Conservation (phyloP, 2,329 filamentous ascomycete species). For the Claviceps lovelessii region DNA sequence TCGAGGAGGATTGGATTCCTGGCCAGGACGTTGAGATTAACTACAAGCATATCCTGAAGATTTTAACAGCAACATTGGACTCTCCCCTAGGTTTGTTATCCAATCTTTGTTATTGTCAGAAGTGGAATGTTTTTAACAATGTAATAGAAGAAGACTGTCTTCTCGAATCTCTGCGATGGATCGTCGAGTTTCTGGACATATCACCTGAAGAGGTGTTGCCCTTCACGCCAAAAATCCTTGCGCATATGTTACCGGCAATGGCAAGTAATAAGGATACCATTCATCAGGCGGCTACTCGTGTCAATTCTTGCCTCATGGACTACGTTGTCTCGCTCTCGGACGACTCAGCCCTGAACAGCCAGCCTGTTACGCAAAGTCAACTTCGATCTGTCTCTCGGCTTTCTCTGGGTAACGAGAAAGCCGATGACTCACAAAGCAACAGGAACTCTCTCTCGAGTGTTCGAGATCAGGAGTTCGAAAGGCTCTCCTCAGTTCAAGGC, state of each 20-base stretch:
- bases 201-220: slow-evolving; percentile 91
- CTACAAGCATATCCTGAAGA: slow-evolving; percentile 80
- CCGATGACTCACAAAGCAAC: slow-evolving; percentile 33
- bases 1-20: slow-evolving; percentile 89
- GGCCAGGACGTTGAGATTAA: slow-evolving; percentile 95
- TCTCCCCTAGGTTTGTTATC: slow-evolving; percentile 52
- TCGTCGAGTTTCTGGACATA: slow-evolving; percentile 92
- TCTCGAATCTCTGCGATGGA: slow-evolving; percentile 83
- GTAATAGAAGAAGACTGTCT: slow-evolving; percentile 72
- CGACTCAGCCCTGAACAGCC: slow-evolving; percentile 31
- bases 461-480: slow-evolving; percentile 38
- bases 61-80: slow-evolving; percentile 77
- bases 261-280: slow-evolving; percentile 84
- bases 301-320: slow-evolving; percentile 83
- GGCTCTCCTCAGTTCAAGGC: slow-evolving; percentile 36
- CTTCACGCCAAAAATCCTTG: slow-evolving; percentile 83
- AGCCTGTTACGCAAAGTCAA: slow-evolving; percentile 11
- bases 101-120: not conserved
- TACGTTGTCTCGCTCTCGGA: slow-evolving; percentile 87
- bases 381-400: slow-evolving; percentile 25
- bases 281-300: slow-evolving; percentile 70
- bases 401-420: slow-evolving; percentile 28
- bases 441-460: slow-evolving; percentile 38
- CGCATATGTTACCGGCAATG: slow-evolving; percentile 85
- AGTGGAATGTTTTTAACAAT: slow-evolving; percentile 2